Evolutionary conservation across 1,139 yeast species (phyloP), one percentile per base, ranked within the genome.

Genomic region (Pichia sp.): DNA sequence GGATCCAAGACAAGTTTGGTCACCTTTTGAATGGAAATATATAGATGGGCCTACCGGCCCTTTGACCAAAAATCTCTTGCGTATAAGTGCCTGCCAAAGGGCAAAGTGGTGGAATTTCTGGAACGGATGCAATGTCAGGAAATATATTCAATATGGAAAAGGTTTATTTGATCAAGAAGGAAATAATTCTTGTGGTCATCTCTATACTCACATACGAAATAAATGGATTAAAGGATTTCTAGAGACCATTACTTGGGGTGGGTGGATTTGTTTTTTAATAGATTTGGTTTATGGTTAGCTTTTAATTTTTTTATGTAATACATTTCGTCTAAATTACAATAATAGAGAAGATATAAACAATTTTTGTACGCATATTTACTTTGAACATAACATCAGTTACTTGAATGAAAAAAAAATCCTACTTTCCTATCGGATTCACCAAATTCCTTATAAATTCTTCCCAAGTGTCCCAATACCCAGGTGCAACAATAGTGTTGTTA

Each of bases 31-130:
- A 50, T 83, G 90, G 82, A 77, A 78, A 54, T 86, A 83, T 60
- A 88, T 92, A 44, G 88, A 84, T 57, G 98, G 97, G 0, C 98
- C 98, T 3, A 67, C 75, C 1, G 98, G 98, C 0, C 98, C 98
- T 0, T 64, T 90, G 45, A 71, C 73, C 50, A 92, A 92, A 63
- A 84, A 87, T 57, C 68, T 92, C 44, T 61, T 73, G 40, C 70
- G 97, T 46, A 61, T 68, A 2, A 73, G 77, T 23, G 80, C 94
- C 1, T 92, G 98, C 60, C 95, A 88, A 61, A 67, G 94, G 40
- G 72, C 78, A 48, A 88, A 87, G 61, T 86, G 95, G 95, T 69
- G 79, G 69, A 74, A 74, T 49, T 70, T 79, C 54, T 73, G 81
- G 78, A 73, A 76, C 44, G 83, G 87, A 1, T 92, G 98, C 64